Evolutionary conservation across 164 flowering plant genomes (phyloP), one percentile per base, ranked within the genome.

Genomic region (Brasenia schreberi): DNA sequence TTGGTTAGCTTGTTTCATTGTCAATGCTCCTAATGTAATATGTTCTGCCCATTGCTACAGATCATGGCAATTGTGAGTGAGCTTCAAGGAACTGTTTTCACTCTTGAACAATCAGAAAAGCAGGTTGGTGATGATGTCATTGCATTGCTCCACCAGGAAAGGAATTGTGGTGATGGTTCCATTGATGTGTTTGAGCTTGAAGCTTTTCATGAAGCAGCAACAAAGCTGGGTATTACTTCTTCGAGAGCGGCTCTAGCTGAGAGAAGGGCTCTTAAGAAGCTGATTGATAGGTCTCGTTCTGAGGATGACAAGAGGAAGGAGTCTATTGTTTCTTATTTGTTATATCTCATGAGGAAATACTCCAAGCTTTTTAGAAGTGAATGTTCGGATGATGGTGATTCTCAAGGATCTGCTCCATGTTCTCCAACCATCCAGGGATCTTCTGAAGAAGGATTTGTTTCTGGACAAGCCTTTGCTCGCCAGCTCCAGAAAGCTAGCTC

Each of bases 231-330:
- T 39, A 87, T 95, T 43, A 86, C 91, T 66, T 95, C 99, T 66
- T 92, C 98, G 4, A 84, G 96, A 70, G 90, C 93, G 39, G 97
- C 98, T 63, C 91, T 95, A 19, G 80, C 85, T 7, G 99, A 95
- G 74, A 84, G 99, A 81, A 82, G 99, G 73, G 85, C 96, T 78
- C 88, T 95, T 23, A 92, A 88, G 79, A 87, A 85, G 74, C 85
- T 95, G 63, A 71, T 88, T 68, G 96, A 87, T 68, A 82, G 87
- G 75, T 92, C 99, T 52, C 87, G 90, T 5, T 64, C 73, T 12
- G 98, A 90, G 75, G 97, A 90, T 67, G 99, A 95, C 74, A 92
- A 92, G 76, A 78, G 99, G 65, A 95, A 95, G 72, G 99, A 95
- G 74, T 90, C 96, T 44, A 95, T 95, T 67, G 92, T 92, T 61